Conservation (phyloP, 2,329 filamentous ascomycete genomes). For the Trichoderma endophyticum region DNA sequence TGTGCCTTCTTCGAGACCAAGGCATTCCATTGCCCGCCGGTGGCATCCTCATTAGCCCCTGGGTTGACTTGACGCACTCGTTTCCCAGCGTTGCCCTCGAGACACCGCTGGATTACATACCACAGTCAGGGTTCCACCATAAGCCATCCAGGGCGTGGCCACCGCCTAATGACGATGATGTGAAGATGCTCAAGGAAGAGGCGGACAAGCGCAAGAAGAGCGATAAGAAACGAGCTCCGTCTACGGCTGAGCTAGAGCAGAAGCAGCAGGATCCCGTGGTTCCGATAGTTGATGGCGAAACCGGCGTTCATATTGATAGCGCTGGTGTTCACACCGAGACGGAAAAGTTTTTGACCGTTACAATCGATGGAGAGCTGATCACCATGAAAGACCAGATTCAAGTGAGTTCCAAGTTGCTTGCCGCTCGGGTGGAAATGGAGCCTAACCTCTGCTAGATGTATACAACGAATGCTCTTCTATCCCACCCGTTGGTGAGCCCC, state of each 20-base stretch:
- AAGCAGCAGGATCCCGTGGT: conserved; percentile 37
- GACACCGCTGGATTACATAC: conserved; percentile 80
- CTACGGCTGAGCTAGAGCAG: conserved; percentile 27
- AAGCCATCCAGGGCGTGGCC: conserved; percentile 91
- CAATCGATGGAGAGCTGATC: conserved; percentile 67
- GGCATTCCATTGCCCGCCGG: conserved; percentile 83
- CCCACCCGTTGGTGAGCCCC: conserved; percentile 87
- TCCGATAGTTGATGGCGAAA: conserved; percentile 22
- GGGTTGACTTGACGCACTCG: conserved; percentile 93
- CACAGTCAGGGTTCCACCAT: conserved; percentile 81
- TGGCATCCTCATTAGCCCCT: conserved; percentile 86
- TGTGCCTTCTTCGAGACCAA: conserved; percentile 79
- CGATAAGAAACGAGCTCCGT: conserved; percentile 23
- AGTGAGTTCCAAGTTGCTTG: conserved; percentile 40
- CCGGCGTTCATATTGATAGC: conserved; percentile 28
- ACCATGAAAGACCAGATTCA: conserved; percentile 90
- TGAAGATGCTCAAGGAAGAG: conserved; percentile 51
- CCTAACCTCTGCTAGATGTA: conserved; percentile 51
- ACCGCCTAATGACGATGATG: conserved; percentile 77
- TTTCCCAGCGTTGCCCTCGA: conserved; percentile 83
- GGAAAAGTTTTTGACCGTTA: conserved; percentile 54
- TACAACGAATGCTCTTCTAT: conserved; percentile 77
- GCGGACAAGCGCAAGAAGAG: conserved; percentile 41
- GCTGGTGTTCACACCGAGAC: conserved; percentile 29
- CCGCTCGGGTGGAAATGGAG: neutral